A percentile compares a stretch with the other conserved stretches of the same genome.
phyloP scores from a whole-genome alignment of 345 rosid genomes.

The Cardamine resedifolia region DNA sequence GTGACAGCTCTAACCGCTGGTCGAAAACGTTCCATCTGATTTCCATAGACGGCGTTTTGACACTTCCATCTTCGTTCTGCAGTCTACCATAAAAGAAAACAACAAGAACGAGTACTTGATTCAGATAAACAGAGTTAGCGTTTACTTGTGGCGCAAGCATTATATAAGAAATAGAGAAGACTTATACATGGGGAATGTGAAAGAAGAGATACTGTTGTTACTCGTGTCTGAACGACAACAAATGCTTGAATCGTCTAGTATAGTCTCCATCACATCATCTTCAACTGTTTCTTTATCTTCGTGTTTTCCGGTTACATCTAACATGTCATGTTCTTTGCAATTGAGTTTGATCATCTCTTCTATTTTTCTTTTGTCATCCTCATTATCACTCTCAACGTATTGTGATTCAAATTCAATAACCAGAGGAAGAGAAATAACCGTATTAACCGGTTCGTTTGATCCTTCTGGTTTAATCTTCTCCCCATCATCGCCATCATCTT shows the following conservation, averaged over 20 bases:
- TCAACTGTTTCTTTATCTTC: background rate
- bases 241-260: constrained; percentile 13
- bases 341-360: background rate
- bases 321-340: background rate
- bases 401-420: background rate
- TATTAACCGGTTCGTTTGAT: background rate
- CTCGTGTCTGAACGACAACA: constrained; percentile 9
- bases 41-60: background rate
- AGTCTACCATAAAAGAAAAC: background rate
- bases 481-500: background rate
- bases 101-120: background rate
- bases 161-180: background rate
- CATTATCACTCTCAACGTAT: background rate
- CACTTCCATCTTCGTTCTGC: background rate
- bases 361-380: background rate
- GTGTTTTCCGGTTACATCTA: background rate
- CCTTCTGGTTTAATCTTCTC: background rate
- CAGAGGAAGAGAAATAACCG: background rate
- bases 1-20: background rate
- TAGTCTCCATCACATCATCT: constrained; percentile 5
- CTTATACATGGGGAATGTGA: constrained; percentile 18
- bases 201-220: constrained; percentile 13
- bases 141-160: background rate
- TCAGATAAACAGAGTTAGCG: background rate
- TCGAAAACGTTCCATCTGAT: background rate